These are phyloP conservation scores for Lipomyces mesembrius DNA, from an alignment of 805 yeast genomes.

Conservation along the genomic window DNA sequence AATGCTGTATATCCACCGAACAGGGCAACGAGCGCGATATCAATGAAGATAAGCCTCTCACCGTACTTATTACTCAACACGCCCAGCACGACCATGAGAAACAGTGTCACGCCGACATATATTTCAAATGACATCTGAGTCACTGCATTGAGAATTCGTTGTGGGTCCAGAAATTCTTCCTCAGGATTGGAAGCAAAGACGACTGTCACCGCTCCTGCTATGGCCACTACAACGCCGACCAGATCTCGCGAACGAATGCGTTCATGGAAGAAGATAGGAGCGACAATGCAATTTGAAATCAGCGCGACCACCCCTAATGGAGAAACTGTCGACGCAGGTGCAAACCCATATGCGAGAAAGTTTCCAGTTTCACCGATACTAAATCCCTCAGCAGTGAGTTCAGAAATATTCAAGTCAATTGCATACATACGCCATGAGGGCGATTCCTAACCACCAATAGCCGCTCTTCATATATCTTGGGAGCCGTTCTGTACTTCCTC, in stretches of 20 bases:
- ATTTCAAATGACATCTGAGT: constrained; percentile 40
- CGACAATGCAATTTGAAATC: constrained; percentile 54
- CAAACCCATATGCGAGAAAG: constrained; percentile 56
- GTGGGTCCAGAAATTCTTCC: constrained; percentile 34
- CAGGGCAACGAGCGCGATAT: constrained; percentile 50
- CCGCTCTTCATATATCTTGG: constrained; percentile 32
- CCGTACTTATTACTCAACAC: constrained; percentile 25
- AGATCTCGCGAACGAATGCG: constrained; percentile 46
- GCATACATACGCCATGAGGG: constrained; percentile 46
- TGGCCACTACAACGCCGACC: constrained; percentile 50
- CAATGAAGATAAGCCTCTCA: constrained; percentile 42
- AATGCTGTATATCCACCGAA: constrained; percentile 55
- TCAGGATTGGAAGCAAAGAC: constrained; percentile 47
- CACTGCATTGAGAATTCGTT: constrained; percentile 42
- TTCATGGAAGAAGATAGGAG: constrained; percentile 55
- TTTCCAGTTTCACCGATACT: constrained; percentile 53
- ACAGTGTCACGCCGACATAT: constrained; percentile 42
- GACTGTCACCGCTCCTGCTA: constrained; percentile 52
- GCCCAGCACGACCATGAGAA: constrained; percentile 33
- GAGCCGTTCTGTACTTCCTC: constrained; percentile 14
- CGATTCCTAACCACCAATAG: constrained; percentile 52
- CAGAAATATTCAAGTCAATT: background rate
- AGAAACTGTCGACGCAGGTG: constrained; percentile 55
- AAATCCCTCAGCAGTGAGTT: constrained; percentile 5
- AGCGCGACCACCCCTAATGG: constrained; percentile 58